Evolutionary conservation across 169 alveolate species (phyloP).

Genomic region (Babesia ovata): DNA sequence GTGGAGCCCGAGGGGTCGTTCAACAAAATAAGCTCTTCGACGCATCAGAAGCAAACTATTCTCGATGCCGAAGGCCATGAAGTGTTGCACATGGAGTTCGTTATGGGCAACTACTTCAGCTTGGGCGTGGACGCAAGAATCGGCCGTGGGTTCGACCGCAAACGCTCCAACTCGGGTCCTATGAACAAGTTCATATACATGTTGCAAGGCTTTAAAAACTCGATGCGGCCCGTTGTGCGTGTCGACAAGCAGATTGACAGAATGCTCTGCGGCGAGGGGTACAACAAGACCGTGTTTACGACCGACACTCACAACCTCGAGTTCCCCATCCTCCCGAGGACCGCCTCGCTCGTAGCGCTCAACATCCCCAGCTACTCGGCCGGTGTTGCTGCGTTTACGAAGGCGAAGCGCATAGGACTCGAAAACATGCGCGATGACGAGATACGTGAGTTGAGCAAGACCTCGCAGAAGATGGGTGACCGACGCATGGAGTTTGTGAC

Average conservation of each 20-base stretch:
- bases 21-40: conserved; percentile 75
- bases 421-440: conserved; percentile 51
- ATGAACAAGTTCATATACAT: conserved; percentile 74
- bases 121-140: conserved; percentile 92
- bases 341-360: conserved; percentile 68
- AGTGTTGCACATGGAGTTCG: conserved; percentile 43
- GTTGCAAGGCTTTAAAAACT: conserved; percentile 83
- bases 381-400: conserved; percentile 72
- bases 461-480: conserved; percentile 78
- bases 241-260: conserved; percentile 71
- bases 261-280: conserved; percentile 68
- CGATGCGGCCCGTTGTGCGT: conserved; percentile 62
- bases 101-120: conserved; percentile 90
- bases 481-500: conserved; percentile 60
- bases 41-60: conserved; percentile 73
- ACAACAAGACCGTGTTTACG: conserved; percentile 63
- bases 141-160: conserved; percentile 91
- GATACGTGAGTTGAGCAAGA: conserved; percentile 1
- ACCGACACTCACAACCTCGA: conserved; percentile 58
- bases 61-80: conserved; percentile 37
- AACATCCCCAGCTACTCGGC: conserved; percentile 77
- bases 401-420: conserved; percentile 58
- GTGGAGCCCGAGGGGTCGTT: conserved; percentile 85
- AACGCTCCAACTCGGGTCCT: conserved; percentile 76
- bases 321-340: conserved; percentile 63